phyloP scores from a whole-genome alignment of 495 filamentous ascomycete species.

The Aspergillus conjunctus region DNA sequence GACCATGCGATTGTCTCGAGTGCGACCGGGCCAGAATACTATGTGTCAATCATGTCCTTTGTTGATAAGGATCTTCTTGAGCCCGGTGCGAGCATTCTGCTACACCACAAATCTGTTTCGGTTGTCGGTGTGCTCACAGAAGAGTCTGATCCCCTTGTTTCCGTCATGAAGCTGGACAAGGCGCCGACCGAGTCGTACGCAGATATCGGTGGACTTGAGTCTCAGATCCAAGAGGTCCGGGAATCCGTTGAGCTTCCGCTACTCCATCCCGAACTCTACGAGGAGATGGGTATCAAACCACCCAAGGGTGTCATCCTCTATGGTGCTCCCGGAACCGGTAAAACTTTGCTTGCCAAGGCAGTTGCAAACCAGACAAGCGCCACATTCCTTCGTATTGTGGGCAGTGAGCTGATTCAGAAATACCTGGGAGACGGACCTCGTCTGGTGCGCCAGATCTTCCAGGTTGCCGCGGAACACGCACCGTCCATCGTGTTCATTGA shows the following conservation, averaged over 20 bases:
- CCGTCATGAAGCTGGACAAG: conserved; percentile 99
- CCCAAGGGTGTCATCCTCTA: conserved; percentile 99
- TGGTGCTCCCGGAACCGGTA: conserved; percentile 94
- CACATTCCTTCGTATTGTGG: conserved; percentile 97
- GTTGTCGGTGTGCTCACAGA: conserved; percentile 98
- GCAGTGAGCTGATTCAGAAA: conserved; percentile 97
- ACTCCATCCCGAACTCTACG: conserved; percentile 95
- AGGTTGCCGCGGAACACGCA: conserved; percentile 93
- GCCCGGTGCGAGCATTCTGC: conserved; percentile 89
- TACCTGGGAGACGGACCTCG: conserved; percentile 96
- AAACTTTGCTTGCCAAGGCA: conserved; percentile 95
- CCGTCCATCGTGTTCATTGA: conserved; percentile 99
- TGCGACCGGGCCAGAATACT: conserved; percentile 97
- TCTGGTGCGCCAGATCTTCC: conserved; percentile 95
- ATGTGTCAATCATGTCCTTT: conserved; percentile 99
- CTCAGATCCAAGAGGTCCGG: conserved; percentile 95
- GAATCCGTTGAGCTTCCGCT: conserved; percentile 96
- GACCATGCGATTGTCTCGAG: conserved; percentile 98
- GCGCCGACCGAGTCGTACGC: conserved; percentile 98
- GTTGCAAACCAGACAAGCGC: conserved; percentile 98
- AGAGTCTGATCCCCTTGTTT: conserved; percentile 92
- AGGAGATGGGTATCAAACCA: conserved; percentile 99
- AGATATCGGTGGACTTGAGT: conserved; percentile 94
- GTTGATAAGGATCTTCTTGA: conserved; percentile 99
- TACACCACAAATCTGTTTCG: conserved; percentile 97